Percentiles rank a stretch among this genome's conserved stretches.
phyloP scores from a whole-genome alignment of 345 rosid genomes.

The Gossypium raimondii region DNA sequence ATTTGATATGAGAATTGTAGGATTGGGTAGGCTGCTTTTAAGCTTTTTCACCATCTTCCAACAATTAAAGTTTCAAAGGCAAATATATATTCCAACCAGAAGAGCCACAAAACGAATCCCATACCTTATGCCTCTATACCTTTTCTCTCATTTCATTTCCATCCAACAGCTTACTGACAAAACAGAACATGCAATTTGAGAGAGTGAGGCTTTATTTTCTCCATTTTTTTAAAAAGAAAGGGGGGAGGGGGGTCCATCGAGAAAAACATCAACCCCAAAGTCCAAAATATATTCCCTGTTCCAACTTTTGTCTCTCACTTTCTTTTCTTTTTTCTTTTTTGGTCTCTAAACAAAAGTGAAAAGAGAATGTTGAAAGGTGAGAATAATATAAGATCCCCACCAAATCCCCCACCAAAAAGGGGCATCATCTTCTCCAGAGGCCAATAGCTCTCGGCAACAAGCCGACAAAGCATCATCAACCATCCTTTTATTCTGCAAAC shows the following conservation, averaged over 20 bases:
- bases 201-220: conserved; percentile 15
- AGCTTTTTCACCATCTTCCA: conserved; percentile 2
- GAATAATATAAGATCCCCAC: conserved; percentile 13
- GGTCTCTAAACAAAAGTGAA: conserved; percentile 13
- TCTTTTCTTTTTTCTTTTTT: not conserved
- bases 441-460: conserved; percentile 16
- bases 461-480: conserved; percentile 17
- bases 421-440: conserved; percentile 26
- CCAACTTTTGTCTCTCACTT: conserved; percentile 18
- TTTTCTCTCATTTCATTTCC: conserved; percentile 23
- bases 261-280: conserved; percentile 19
- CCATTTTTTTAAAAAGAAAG: not conserved
- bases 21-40: not conserved
- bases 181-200: conserved; percentile 10
- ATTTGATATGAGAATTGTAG: not conserved
- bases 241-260: conserved; percentile 5
- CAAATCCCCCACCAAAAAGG: conserved; percentile 21
- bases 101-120: conserved; percentile 7
- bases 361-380: conserved; percentile 21
- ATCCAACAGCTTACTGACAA: conserved; percentile 29
- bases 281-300: conserved; percentile 19
- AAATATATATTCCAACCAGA: not conserved
- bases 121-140: conserved; percentile 7
- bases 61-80: not conserved
- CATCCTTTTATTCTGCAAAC: conserved; percentile 19